These are phyloP conservation scores for Epithele typhae DNA, from an alignment of 768 basidiomycete genomes.

Conservation along the genomic window DNA sequence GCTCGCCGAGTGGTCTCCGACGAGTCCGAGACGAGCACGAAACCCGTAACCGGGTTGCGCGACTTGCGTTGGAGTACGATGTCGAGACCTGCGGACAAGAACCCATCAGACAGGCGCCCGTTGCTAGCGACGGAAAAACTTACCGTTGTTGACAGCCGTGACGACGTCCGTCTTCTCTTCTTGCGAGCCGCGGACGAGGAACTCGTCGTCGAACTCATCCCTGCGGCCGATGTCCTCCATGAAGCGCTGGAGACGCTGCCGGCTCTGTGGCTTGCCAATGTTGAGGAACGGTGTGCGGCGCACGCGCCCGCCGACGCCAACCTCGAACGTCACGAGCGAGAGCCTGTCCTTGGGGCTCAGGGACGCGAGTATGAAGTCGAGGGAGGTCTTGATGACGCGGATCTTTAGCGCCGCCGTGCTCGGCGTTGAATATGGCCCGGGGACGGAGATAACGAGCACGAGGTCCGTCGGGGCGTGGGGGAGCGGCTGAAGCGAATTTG, in stretches of 20 bases:
- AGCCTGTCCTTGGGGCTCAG: conserved; percentile 76
- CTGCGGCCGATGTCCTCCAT: conserved; percentile 61
- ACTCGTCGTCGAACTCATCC: conserved; percentile 50
- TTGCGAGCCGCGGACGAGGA: conserved; percentile 66
- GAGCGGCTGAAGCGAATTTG: conserved; percentile 76
- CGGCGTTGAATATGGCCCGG: conserved; percentile 63
- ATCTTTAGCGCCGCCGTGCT: conserved; percentile 83
- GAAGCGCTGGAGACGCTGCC: conserved; percentile 68
- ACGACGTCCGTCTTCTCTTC: conserved; percentile 98
- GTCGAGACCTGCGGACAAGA: conserved; percentile 64
- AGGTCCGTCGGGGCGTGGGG: conserved; percentile 88
- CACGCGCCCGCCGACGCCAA: conserved; percentile 75
- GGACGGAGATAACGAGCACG: conserved; percentile 86
- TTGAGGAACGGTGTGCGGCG: conserved; percentile 92
- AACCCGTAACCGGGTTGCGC: conserved; percentile 85
- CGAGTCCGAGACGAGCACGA: conserved; percentile 91
- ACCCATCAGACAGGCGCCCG: not conserved
- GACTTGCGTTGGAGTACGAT: conserved; percentile 91
- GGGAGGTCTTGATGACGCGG: conserved; percentile 81
- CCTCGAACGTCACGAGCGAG: conserved; percentile 90
- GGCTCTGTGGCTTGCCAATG: conserved; percentile 64
- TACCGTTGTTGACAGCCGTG: conserved; percentile 95
- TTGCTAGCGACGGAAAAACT: conserved; percentile 2
- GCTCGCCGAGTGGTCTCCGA: conserved; percentile 88
- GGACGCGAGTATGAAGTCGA: conserved; percentile 82